Base-by-base conservation (phyloP, 2,329 filamentous ascomycete genomes). In the Aureobasidium sp. region DNA sequence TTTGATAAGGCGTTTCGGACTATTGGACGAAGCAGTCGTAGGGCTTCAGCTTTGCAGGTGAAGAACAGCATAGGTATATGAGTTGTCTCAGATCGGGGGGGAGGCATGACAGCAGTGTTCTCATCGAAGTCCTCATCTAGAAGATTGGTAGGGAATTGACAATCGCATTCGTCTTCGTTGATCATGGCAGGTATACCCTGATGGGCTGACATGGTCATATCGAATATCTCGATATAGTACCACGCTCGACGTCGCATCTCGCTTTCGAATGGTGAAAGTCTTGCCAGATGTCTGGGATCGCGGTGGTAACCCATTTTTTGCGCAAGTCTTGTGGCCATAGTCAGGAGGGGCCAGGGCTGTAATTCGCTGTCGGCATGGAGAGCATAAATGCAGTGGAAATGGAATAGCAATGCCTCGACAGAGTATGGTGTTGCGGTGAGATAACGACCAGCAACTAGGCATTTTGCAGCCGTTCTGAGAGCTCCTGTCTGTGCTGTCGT, bases 191-290 rank as follows among this genome's bases (percentile, higher is more conserved):
- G 67, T 3, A 67, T 36, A 11, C 67, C 67, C 36, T 58, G 43
- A 13, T 67, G 38, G 27, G 55, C 53, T 16, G 65, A 67, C 38
- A 67, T 50, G 2, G 36, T 45, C 29, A 65, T 36, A 40, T 68
- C 67, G n/a, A 67, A 58, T 4, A 45, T 40, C 29, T 58, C 27
- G 3, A 67, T 54, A 4, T 40, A 65, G 20, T 50, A n/a, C 58
- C 58, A 68, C 9, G 64, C 42, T 36, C 67, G 42, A 18, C 67
- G 48, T 25, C 67, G 50, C 67, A 68, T 68, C 40, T 68, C 67
- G 23, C 65, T 58, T 16, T 67, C 60, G 43, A 68, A 68, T 6
- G 65, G 61, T 5, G 65, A 45, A 2, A 68, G 59, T 16, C n/a
- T 65, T 9, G 58, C 45, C 18, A 67, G 25, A 31, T 67, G 60